A percentile compares a stretch with the other conserved stretches of the same genome.
phyloP scores from a whole-genome alignment of 2,329 filamentous ascomycete genomes.

The Emericellopsis cladophorae region DNA sequence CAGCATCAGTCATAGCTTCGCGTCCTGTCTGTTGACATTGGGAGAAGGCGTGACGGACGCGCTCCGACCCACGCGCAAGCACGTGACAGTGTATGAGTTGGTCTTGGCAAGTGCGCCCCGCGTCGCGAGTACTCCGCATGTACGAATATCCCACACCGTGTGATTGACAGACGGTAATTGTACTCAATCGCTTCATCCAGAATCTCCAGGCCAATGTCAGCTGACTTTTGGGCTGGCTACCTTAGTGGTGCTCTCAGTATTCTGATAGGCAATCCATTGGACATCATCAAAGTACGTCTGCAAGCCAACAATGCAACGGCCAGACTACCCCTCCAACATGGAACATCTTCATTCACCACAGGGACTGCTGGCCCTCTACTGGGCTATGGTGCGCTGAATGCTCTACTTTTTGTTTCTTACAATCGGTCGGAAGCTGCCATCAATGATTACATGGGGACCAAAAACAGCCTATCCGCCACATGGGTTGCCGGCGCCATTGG shows the following conservation, averaged over 20 bases:
- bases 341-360: slow-evolving; percentile 22
- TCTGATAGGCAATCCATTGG: slow-evolving; percentile 76
- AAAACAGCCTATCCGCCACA: slow-evolving; percentile 47
- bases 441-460: slow-evolving; percentile 18
- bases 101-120: not conserved
- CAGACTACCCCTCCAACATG: not conserved
- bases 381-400: slow-evolving; percentile 84
- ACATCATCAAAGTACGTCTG: slow-evolving; percentile 50
- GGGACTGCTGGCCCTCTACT: slow-evolving; percentile 78
- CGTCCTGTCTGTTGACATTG: not conserved
- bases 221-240: slow-evolving; percentile 92
- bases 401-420: slow-evolving; percentile 80
- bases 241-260: slow-evolving; percentile 77
- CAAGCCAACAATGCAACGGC: slow-evolving; percentile 40
- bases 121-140: too few relatives aligned
- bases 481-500: slow-evolving; percentile 73
- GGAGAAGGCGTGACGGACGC: slow-evolving; percentile 1
- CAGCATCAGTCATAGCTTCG: too few relatives aligned
- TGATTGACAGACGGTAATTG: too few relatives aligned
- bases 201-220: slow-evolving; percentile 44
- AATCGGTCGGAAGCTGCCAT: slow-evolving; percentile 66
- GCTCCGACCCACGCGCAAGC: slow-evolving; percentile 2
- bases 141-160: too few relatives aligned
- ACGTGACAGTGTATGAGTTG: slow-evolving; percentile 1
- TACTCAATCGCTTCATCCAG: too few relatives aligned